Evolutionary conservation across 2,329 filamentous ascomycete species (phyloP).

Genomic region (Aspergillus hiratsukae): DNA sequence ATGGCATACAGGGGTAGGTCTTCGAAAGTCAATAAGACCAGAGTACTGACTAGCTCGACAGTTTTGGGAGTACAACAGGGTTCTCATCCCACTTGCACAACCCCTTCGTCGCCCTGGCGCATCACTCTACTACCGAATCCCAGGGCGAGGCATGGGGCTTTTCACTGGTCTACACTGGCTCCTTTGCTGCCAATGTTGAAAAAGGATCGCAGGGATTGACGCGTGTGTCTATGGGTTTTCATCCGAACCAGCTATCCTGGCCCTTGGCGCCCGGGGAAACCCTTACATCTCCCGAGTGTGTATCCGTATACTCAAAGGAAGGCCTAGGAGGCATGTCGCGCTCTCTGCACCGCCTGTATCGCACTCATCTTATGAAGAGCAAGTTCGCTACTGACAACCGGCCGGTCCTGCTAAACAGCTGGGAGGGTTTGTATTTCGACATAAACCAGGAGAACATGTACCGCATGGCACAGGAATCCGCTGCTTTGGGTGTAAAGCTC

Average conservation of each 20-base stretch:
- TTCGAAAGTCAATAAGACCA: neutral
- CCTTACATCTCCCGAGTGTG: constrained; percentile 59
- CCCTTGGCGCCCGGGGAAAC: constrained; percentile 52
- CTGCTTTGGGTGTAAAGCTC: constrained; percentile 56
- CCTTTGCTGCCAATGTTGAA: constrained; percentile 58
- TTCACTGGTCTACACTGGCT: constrained; percentile 61
- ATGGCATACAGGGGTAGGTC: constrained; percentile 51
- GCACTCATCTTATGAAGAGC: constrained; percentile 56
- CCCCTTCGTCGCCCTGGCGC: constrained; percentile 57
- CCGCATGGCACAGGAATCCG: constrained; percentile 52
- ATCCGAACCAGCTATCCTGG: constrained; percentile 59
- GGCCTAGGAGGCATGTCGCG: constrained; percentile 61
- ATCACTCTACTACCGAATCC: constrained; percentile 56
- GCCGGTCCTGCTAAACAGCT: constrained; percentile 60
- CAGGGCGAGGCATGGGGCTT: constrained; percentile 62
- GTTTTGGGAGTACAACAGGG: constrained; percentile 58
- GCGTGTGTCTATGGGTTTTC: constrained; percentile 57
- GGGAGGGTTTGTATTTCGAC: constrained; percentile 60
- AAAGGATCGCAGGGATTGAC: constrained; percentile 59
- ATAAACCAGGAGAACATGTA: constrained; percentile 56
- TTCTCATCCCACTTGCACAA: constrained; percentile 63
- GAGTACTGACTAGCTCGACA: constrained; percentile 19
- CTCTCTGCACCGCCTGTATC: constrained; percentile 58
- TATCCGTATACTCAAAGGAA: constrained; percentile 56
- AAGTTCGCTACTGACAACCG: constrained; percentile 50